Conservation (phyloP, 1,284 basidiomycete genomes). For the Ceratobasidium theobromae region DNA sequence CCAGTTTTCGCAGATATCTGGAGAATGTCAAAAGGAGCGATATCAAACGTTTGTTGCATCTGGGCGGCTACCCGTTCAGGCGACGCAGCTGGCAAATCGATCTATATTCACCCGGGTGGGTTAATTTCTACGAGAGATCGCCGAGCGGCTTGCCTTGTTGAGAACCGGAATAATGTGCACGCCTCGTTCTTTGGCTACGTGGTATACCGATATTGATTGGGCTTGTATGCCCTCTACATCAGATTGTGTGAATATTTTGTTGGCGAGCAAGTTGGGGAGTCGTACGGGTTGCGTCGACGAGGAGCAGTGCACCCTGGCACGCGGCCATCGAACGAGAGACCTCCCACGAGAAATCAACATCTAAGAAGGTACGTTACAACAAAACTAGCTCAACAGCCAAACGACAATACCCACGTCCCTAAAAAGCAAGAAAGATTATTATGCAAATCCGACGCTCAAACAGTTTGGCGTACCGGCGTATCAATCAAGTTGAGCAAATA, state of each 20-base stretch:
- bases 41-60: constrained; percentile 78
- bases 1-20: constrained; percentile 94
- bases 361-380: constrained; percentile 44
- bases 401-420: background rate
- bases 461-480: constrained; percentile 56
- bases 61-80: constrained; percentile 79
- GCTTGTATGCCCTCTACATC: constrained; percentile 85
- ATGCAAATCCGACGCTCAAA: background rate
- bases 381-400: background rate
- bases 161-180: constrained; percentile 89
- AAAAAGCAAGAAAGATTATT: background rate
- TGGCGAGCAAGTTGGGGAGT: background rate
- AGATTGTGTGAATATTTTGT: background rate
- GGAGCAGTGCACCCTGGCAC: constrained; percentile 88
- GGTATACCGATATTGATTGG: constrained; percentile 94
- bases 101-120: constrained; percentile 49
- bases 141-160: constrained; percentile 71
- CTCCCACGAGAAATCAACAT: constrained; percentile 97
- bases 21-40: constrained; percentile 70
- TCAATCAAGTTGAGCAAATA: constrained; percentile 95
- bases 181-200: constrained; percentile 80
- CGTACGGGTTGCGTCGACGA: constrained; percentile 84
- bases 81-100: constrained; percentile 85
- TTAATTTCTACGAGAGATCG: constrained; percentile 35
- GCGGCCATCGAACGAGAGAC: constrained; percentile 91